Conservation (phyloP, 2,329 filamentous ascomycete species). For the Penicillium sp. region DNA sequence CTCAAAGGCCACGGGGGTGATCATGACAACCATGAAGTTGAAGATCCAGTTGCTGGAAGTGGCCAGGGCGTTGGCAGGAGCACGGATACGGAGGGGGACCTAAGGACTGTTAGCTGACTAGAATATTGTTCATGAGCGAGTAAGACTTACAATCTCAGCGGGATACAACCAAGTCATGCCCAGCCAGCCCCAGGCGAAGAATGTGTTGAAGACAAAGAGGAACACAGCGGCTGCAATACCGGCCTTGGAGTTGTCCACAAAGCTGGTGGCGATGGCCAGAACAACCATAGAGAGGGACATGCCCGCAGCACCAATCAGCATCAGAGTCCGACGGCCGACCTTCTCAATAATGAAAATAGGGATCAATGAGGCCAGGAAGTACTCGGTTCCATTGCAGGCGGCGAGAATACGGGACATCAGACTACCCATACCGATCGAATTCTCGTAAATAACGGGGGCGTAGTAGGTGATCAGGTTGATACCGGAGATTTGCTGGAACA, state of each 20-base stretch:
- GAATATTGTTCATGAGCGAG: not conserved
- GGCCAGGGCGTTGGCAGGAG: constrained; percentile 22
- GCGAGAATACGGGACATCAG: constrained; percentile 48
- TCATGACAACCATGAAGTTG: constrained; percentile 62
- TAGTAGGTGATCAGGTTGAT: constrained; percentile 48
- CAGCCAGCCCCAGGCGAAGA: constrained; percentile 58
- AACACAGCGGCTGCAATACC: constrained; percentile 49
- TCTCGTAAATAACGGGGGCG: constrained; percentile 42
- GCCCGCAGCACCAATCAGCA: constrained; percentile 64
- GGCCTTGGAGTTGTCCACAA: constrained; percentile 33
- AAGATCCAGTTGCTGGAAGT: constrained; percentile 37
- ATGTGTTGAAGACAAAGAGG: constrained; percentile 60
- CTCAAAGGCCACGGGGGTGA: constrained; percentile 57
- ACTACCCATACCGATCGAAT: constrained; percentile 38
- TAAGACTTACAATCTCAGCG: constrained; percentile 52
- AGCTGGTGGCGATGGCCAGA: constrained; percentile 40
- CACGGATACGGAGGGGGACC: constrained; percentile 35
- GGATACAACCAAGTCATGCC: constrained; percentile 61
- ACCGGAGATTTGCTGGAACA: constrained; percentile 50
- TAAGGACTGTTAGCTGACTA: constrained; percentile 3
- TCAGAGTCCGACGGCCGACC: constrained; percentile 59
- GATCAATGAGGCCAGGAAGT: constrained; percentile 50
- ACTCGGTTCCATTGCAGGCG: constrained; percentile 53
- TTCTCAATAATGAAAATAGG: constrained; percentile 50
- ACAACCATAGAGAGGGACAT: constrained; percentile 65